Evolutionary conservation across 495 filamentous ascomycete species (phyloP).

Genomic region (Penicillium waksmanii): DNA sequence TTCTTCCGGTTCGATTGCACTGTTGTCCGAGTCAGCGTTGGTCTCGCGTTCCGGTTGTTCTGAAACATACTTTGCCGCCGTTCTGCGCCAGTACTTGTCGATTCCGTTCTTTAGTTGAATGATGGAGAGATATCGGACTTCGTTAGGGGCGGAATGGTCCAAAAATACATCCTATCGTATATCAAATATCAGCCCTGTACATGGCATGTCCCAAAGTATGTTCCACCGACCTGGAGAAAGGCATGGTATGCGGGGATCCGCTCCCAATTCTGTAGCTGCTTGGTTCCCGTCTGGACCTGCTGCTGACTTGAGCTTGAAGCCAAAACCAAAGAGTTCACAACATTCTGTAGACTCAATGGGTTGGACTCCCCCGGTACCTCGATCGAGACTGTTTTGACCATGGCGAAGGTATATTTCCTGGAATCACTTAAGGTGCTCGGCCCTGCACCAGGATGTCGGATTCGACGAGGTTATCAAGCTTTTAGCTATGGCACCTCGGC

Average conservation of each 20-base stretch:
- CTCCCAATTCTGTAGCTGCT: constrained; percentile 89
- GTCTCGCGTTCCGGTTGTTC: not conserved
- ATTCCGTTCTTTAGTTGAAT: constrained; percentile 96
- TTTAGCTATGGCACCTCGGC: not conserved
- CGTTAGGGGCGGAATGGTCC: constrained; percentile 70
- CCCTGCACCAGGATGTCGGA: not conserved
- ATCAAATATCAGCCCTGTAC: constrained; percentile 7
- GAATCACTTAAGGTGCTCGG: not conserved
- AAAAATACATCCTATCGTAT: constrained; percentile 69
- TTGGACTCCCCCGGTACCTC: constrained; percentile 64
- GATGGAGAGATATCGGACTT: constrained; percentile 84
- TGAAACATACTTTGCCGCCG: constrained; percentile 58
- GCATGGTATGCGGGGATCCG: constrained; percentile 71
- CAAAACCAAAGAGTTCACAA: constrained; percentile 70
- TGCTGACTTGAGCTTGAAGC: constrained; percentile 75
- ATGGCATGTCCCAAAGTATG: constrained; percentile 2
- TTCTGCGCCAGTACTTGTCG: constrained; percentile 89
- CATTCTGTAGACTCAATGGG: constrained; percentile 65
- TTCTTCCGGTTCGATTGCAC: constrained; percentile 72
- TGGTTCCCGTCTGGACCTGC: constrained; percentile 75
- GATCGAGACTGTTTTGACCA: constrained; percentile 40
- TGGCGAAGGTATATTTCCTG: constrained; percentile 22
- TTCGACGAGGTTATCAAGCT: not conserved
- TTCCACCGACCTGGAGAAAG: constrained; percentile 66
- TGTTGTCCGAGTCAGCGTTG: constrained; percentile 35